These are phyloP conservation scores for Fusarium coicis DNA, from an alignment of 2,329 filamentous ascomycete genomes.

Conservation along the genomic window DNA sequence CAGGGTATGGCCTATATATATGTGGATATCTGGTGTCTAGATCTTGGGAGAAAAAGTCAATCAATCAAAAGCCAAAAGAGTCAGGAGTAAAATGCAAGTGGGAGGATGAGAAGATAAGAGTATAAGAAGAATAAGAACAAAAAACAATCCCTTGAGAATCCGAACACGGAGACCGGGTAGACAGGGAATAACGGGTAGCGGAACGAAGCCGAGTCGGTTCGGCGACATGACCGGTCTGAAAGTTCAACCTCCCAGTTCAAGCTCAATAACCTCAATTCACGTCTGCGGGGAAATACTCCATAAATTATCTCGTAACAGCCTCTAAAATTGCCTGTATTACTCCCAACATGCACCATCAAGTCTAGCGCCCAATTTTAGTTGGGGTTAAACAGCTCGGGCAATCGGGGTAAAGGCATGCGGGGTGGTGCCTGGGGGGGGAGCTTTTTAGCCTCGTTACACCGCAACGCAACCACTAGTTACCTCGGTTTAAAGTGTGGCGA, in stretches of 20 bases:
- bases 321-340: conserved; percentile 40
- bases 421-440: conserved; percentile 14
- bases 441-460: conserved; percentile 9
- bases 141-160: conserved; percentile 1
- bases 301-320: conserved; percentile 20
- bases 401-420: conserved; percentile 44
- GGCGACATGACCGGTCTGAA: conserved; percentile 8
- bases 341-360: background rate
- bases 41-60: background rate
- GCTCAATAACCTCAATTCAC: background rate
- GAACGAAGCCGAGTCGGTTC: conserved; percentile 27
- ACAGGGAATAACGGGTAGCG: conserved; percentile 9
- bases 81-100: background rate
- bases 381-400: conserved; percentile 34
- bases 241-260: conserved; percentile 8
- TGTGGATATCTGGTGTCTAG: background rate
- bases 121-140: background rate
- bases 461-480: background rate
- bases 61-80: background rate
- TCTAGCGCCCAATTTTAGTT: conserved; percentile 12
- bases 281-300: conserved; percentile 34
- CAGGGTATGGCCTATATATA: background rate
- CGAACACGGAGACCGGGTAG: conserved; percentile 20
- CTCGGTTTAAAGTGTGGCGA: conserved; percentile 38
- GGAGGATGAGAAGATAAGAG: background rate